These are phyloP conservation scores for Phascolomyces articulosus DNA, from an alignment of 371 early-diverging fungal genomes.

Conservation along the genomic window DNA sequence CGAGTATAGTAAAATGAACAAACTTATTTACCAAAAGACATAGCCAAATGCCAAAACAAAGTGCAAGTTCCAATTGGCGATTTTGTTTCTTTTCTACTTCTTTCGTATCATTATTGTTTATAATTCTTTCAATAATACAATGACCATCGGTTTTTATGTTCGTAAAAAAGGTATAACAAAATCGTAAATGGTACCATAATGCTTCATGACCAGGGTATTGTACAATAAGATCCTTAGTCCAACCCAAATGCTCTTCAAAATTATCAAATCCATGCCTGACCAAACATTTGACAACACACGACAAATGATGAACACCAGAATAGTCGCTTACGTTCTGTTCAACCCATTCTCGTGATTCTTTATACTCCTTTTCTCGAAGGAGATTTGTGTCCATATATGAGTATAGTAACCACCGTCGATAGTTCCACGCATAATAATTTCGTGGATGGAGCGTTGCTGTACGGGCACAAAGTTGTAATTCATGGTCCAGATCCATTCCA, in stretches of 20 bases:
- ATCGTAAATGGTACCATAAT: slow-evolving; percentile 63
- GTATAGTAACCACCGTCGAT: slow-evolving; percentile 52
- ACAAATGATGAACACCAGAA: slow-evolving; percentile 57
- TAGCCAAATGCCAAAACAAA: slow-evolving; percentile 39
- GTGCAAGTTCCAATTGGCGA: slow-evolving; percentile 32
- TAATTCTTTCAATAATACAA: slow-evolving; percentile 16
- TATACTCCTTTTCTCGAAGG: slow-evolving; percentile 26
- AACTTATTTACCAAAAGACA: slow-evolving; percentile 23
- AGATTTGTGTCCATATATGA: not conserved
- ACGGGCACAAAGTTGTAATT: slow-evolving; percentile 37
- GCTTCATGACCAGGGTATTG: slow-evolving; percentile 63
- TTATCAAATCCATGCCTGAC: not conserved
- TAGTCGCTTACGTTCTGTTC: slow-evolving; percentile 59
- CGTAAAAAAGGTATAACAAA: slow-evolving; percentile 21
- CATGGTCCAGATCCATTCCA: slow-evolving; percentile 30
- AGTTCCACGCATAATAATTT: slow-evolving; percentile 62
- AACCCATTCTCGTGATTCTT: slow-evolving; percentile 36
- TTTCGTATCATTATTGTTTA: not conserved
- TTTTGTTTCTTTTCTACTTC: not conserved
- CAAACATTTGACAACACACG: slow-evolving; percentile 35
- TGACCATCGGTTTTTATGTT: slow-evolving; percentile 8
- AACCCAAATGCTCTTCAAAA: slow-evolving; percentile 24
- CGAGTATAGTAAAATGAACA: not conserved
- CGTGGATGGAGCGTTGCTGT: slow-evolving; percentile 49
- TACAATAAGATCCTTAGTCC: slow-evolving; percentile 37